These are phyloP conservation scores for Calocybe indica DNA, from an alignment of 768 basidiomycete species.

Conservation along the genomic window DNA sequence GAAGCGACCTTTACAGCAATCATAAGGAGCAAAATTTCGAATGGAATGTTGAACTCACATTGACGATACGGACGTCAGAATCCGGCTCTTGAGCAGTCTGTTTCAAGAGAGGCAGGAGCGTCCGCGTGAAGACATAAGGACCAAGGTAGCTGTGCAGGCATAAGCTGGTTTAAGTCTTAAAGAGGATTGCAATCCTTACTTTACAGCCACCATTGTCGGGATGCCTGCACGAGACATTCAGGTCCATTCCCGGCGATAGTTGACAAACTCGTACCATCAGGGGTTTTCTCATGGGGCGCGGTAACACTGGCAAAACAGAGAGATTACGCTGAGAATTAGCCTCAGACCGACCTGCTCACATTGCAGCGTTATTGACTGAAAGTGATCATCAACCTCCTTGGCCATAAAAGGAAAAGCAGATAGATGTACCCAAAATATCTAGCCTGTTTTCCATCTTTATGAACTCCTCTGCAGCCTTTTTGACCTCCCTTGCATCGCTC, in stretches of 20 bases:
- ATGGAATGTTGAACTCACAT: conserved; percentile 29
- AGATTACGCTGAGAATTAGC: not conserved
- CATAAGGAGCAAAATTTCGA: not conserved
- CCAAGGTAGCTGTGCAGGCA: conserved; percentile 39
- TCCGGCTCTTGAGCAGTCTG: conserved; percentile 39
- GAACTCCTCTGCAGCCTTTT: conserved; percentile 42
- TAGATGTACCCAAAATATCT: conserved; percentile 45
- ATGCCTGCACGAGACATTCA: conserved; percentile 22
- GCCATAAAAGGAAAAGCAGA: not conserved
- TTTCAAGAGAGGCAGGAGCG: conserved; percentile 46
- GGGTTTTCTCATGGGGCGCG: conserved; percentile 6
- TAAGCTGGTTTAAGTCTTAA: not conserved
- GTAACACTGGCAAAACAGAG: conserved; percentile 4
- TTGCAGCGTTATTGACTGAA: conserved; percentile 51
- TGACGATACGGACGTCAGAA: conserved; percentile 57
- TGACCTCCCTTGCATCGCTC: conserved; percentile 39
- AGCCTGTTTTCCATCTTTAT: conserved; percentile 42
- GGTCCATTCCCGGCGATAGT: not conserved
- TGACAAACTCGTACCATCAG: conserved; percentile 9
- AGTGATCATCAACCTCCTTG: not conserved
- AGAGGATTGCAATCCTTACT: conserved; percentile 24
- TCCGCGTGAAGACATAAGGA: conserved; percentile 48
- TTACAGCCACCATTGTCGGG: conserved; percentile 33
- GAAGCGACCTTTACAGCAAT: conserved; percentile 25
- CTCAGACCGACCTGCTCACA: conserved; percentile 24